Base-by-base conservation (phyloP, 192 early-diverging fungal species). In the Rhizophagus clarus region DNA sequence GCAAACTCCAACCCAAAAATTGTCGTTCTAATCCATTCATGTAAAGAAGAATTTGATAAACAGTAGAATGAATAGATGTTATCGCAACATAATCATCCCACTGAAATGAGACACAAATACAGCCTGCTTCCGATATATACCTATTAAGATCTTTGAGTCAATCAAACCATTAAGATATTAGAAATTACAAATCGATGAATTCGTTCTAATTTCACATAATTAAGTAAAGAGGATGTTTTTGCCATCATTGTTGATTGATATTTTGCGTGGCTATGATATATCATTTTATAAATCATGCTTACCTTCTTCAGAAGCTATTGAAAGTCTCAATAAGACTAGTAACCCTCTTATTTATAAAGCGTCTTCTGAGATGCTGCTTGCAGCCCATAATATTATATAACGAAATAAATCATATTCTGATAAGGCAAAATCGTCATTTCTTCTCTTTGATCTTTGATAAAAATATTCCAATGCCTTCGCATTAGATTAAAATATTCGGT, bases 361-460 rank as follows among this genome's bases (percentile, higher is more conserved):
- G 0, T 73, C 24, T 26, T 26, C 29, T 20, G 71, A 73, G 7
- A 73, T 47, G 24, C 8, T 6, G 26, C 22, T 45, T 3, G 71
- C 71, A 4, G 32, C 22, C 71, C 71, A 73, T 37, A 73, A 73
- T 26, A 73, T 26, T 4, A 28, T n/a, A 47, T 73, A 73, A 34
- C n/a, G 20, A 14, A 73, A 37, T n/a, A 73, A 37, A 24, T 47
- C 71, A 47, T 73, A 73, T 47, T 73, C 71, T 4, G 22, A 15
- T 24, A 11, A 7, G 11, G n/a, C 14, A 47, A 73, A 4, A 12
- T 12, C 2, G 4, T 40, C 8, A 0, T 7, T 17, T 34, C 28
- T 12, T 56, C 17, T 7, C 17, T 56, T 31, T n/a, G 34, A 20
- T 15, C 4, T 31, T 69, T 34, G 67, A 69, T 28, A 69, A 69